Evolutionary conservation across 352 stramenopile species (phyloP).

Genomic region (Pelagophyceae sp.): DNA sequence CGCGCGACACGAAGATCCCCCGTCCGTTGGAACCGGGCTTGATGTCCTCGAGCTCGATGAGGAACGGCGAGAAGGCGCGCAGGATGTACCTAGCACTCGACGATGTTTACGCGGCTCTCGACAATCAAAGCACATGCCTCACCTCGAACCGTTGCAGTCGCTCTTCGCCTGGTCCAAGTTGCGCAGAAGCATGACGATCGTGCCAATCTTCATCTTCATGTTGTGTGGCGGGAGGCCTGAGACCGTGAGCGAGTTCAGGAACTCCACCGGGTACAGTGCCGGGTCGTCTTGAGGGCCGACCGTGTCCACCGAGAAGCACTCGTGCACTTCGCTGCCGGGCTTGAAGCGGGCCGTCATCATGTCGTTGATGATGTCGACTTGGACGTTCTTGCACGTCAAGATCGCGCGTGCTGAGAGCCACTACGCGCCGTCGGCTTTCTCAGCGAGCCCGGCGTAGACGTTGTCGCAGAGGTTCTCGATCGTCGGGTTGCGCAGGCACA

Average conservation of each 20-base stretch:
- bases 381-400: neutral
- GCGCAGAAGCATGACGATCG: neutral
- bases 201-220: neutral
- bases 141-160: conserved; percentile 1
- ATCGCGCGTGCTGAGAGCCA: neutral
- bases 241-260: neutral
- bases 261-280: neutral
- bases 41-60: too few species aligned
- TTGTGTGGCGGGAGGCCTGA: neutral
- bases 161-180: neutral
- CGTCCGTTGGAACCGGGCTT: too few species aligned
- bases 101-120: too few species aligned
- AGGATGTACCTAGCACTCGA: too few species aligned
- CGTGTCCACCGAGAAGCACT: neutral
- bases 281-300: neutral
- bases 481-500: neutral
- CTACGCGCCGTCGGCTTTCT: neutral
- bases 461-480: neutral
- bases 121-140: neutral
- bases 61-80: too few species aligned
- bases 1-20: too few species aligned
- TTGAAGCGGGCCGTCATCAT: neutral
- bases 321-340: neutral
- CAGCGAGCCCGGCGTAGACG: neutral
- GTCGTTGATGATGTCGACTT: neutral